Percentiles rank a stretch among this genome's conserved stretches.
These are phyloP conservation scores for Penicillium pancosmium DNA, from an alignment of 495 filamentous ascomycete genomes.

Conservation along the genomic window DNA sequence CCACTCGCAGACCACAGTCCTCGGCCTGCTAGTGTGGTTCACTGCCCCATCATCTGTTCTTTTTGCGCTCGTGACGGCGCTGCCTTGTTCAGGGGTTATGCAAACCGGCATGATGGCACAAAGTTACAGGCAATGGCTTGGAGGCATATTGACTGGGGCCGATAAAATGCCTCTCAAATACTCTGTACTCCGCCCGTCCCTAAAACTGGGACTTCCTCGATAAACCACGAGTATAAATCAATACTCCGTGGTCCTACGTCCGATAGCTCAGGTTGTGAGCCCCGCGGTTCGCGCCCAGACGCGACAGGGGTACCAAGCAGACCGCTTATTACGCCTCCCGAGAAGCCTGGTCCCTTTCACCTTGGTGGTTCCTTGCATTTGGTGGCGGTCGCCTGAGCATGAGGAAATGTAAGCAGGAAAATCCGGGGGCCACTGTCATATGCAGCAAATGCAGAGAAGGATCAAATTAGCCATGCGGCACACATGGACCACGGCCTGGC, in stretches of 20 bases:
- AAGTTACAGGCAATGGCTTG: neutral
- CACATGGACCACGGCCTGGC: neutral
- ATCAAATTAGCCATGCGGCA: neutral
- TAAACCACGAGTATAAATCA: neutral
- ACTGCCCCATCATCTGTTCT: conserved; percentile 8
- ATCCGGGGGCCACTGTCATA: conserved; percentile 1
- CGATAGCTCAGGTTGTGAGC: neutral
- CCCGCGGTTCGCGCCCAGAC: conserved; percentile 1
- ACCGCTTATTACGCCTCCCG: conserved; percentile 1
- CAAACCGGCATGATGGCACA: neutral
- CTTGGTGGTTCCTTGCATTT: neutral
- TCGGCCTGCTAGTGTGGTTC: conserved; percentile 3
- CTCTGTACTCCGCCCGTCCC: neutral
- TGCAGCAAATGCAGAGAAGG: neutral
- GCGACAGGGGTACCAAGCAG: neutral
- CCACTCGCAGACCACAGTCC: neutral
- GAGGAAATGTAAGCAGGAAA: neutral
- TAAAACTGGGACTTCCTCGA: neutral
- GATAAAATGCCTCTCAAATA: neutral
- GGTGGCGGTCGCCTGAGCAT: conserved; percentile 1
- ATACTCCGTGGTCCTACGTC: neutral
- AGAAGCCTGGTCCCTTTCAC: neutral
- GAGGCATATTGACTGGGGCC: neutral
- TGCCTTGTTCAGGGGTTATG: conserved; percentile 14
- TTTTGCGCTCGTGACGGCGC: conserved; percentile 20